Evolutionary conservation across 2,329 filamentous ascomycete genomes (phyloP).

Genomic region (Penicillium sp.): DNA sequence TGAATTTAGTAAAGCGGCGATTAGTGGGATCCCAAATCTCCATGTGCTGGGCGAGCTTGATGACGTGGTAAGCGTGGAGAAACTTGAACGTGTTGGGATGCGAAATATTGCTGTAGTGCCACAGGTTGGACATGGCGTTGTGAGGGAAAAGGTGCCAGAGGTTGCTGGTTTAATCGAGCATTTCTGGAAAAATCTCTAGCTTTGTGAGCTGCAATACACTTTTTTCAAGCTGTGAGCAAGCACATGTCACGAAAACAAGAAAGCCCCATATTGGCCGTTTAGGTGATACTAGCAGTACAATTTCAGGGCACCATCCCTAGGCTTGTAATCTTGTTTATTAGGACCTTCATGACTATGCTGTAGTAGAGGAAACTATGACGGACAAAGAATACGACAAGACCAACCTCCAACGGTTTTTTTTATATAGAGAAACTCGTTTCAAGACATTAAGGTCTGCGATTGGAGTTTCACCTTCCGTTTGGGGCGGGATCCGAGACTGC

Average conservation of each 20-base stretch:
- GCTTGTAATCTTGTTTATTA: background rate
- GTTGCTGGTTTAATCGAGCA: conserved; percentile 39
- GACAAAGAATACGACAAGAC: background rate
- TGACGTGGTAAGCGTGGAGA: conserved; percentile 37
- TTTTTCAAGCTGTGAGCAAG: background rate
- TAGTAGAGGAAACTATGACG: too few relatives aligned
- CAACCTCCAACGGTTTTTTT: background rate
- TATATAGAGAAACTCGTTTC: too few relatives aligned
- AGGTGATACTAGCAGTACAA: background rate
- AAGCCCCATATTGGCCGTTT: background rate
- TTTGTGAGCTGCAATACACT: too few relatives aligned
- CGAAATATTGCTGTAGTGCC: conserved; percentile 42
- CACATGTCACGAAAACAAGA: background rate
- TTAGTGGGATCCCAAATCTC: conserved; percentile 31
- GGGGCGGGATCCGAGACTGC: background rate
- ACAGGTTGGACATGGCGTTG: conserved; percentile 47
- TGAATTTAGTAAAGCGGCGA: conserved; percentile 35
- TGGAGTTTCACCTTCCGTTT: background rate
- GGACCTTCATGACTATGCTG: too few relatives aligned
- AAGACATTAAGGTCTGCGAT: background rate
- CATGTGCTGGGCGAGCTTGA: conserved; percentile 46
- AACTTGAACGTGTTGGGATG: conserved; percentile 41
- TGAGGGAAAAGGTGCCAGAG: conserved; percentile 42
- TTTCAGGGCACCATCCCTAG: background rate
- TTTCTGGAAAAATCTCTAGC: conserved; percentile 37